phyloP scores from a whole-genome alignment of 2,329 filamentous ascomycete species.

The Verticillium longisporum region DNA sequence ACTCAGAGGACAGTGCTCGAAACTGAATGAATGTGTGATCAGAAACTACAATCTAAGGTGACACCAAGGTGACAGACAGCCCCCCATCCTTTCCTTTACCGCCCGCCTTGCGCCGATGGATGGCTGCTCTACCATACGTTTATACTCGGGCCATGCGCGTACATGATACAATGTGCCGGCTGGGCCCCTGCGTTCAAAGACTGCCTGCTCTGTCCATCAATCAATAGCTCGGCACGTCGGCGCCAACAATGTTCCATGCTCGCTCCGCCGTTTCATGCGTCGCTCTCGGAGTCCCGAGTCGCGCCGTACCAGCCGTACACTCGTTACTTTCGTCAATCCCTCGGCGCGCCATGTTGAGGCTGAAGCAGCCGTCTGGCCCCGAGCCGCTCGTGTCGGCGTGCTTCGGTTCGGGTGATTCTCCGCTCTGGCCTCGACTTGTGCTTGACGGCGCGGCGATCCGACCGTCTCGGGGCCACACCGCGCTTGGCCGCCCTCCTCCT shows the following conservation, averaged over 20 bases:
- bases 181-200: background rate
- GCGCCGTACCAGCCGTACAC: slow-evolving; percentile 10
- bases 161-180: background rate
- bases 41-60: background rate
- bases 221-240: background rate
- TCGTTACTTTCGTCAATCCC: slow-evolving; percentile 4
- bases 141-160: background rate
- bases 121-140: background rate
- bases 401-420: too few relatives aligned
- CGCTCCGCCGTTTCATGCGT: slow-evolving; percentile 1
- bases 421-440: background rate
- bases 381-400: background rate
- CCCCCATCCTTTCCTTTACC: too few relatives aligned
- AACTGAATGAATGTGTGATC: background rate
- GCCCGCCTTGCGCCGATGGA: background rate
- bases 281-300: slow-evolving; percentile 9
- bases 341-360: background rate
- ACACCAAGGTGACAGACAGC: background rate
- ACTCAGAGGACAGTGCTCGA: background rate
- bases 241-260: background rate
- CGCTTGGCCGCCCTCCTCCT: background rate
- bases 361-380: too few relatives aligned
- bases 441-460: background rate
- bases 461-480: background rate
- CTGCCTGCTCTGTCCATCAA: background rate